Conservation (phyloP, 2,329 filamentous ascomycete species). For the Colletotrichum graminicola region DNA sequence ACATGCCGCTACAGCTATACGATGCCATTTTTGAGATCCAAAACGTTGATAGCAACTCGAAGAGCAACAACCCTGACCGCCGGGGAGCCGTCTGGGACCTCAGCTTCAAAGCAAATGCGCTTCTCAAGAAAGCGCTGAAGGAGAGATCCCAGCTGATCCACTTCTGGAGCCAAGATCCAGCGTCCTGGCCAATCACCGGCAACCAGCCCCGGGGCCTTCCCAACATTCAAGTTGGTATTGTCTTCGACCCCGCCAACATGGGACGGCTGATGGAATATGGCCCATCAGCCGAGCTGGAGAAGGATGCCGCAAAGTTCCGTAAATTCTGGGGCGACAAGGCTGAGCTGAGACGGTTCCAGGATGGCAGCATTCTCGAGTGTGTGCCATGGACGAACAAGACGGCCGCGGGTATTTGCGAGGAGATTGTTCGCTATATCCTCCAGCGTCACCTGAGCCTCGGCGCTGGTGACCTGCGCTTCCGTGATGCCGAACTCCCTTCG, state of each 20-base stretch:
- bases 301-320: constrained; percentile 83
- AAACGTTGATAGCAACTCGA: constrained; percentile 48
- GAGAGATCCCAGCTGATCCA: constrained; percentile 79
- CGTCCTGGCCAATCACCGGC: constrained; percentile 60
- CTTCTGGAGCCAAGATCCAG: constrained; percentile 58
- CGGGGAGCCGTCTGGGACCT: constrained; percentile 60
- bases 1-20: constrained; percentile 67
- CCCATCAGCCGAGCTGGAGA: constrained; percentile 86
- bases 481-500: constrained; percentile 64
- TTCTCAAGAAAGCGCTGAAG: constrained; percentile 78
- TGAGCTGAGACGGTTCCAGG: constrained; percentile 93
- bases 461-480: constrained; percentile 64
- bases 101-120: constrained; percentile 70
- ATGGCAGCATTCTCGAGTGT: constrained; percentile 93
- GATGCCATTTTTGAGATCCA: constrained; percentile 61
- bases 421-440: constrained; percentile 82
- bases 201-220: constrained; percentile 38
- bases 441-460: constrained; percentile 74
- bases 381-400: constrained; percentile 82
- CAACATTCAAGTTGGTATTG: constrained; percentile 72
- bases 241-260: constrained; percentile 80
- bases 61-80: constrained; percentile 52
- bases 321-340: constrained; percentile 96
- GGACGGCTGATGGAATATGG: constrained; percentile 87
- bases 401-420: constrained; percentile 77